Evolutionary conservation across 2,329 filamentous ascomycete species (phyloP), one percentile per base, ranked within the genome.

Genomic region (Chaetothyriales sp.): DNA sequence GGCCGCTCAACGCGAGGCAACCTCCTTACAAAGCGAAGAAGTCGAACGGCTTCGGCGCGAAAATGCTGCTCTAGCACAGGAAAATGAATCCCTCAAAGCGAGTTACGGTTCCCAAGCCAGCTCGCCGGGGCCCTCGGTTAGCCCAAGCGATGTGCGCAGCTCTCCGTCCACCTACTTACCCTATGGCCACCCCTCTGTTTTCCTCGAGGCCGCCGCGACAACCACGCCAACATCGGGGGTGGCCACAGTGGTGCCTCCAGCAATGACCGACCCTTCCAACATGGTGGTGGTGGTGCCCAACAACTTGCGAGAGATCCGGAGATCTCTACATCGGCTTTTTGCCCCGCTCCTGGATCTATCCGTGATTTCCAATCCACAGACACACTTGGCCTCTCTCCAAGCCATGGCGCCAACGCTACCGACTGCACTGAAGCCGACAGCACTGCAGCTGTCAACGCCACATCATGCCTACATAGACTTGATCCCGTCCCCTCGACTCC

Each of bases 381-480:
- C 58, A 29, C 69, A 71, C 57, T 60, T 65, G 13, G 56, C 61
- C 2, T 60, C 63, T 8, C 56, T 66, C 6, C 60, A 61, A 33
- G 57, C 58, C 4, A 50, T 66, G 33, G 63, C 58, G n/a, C 62
- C 64, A 7, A 60, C 59, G 4, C 59, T 71, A 18, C 68, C 69
- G 1, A 50, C 46, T 18, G 47, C 61, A 7, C 56, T 72, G 5
- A 67, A 66, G 55, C 69, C 69, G 4, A 69, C 62, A n/a, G 61
- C 64, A 52, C 56, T 64, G 22, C 69, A 72, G 51, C 63, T 71
- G 5, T 62, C 64, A 20, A 69, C 63, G 2, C 64, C 68, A 15
- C 69, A 72, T 51, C 68, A 68, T 55, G 67, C 65, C 48, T 69
- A 66, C 49, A 70, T 72, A 51, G 69, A 72, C 54, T 61, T 70